Evolutionary conservation across 352 stramenopile species (phyloP).

Genomic region (Globisporangium polare): DNA sequence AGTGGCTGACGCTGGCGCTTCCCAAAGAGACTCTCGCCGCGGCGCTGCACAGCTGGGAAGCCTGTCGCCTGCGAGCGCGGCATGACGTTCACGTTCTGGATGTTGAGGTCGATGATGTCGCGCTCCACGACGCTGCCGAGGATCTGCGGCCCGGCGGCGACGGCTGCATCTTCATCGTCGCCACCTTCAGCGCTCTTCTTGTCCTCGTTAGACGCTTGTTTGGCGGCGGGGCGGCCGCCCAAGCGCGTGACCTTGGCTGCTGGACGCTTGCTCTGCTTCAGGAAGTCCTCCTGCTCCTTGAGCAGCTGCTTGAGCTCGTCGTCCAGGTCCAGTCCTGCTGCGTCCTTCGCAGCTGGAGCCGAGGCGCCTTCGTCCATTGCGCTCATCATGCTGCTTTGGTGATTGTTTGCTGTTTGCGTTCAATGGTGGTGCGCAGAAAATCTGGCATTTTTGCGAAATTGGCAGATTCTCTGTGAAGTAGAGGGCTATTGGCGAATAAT

Average conservation of each 20-base stretch:
- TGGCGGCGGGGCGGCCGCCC: neutral
- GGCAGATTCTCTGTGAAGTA: neutral
- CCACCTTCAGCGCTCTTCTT: constrained; percentile 5
- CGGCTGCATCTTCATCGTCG: constrained; percentile 4
- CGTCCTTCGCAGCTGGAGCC: neutral
- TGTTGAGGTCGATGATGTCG: constrained; percentile 36
- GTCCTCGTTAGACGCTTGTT: neutral
- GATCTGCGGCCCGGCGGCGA: constrained; percentile 30
- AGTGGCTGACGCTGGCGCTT: constrained; percentile 28
- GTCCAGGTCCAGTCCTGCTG: constrained; percentile 55
- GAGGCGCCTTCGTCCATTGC: neutral
- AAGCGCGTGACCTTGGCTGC: constrained; percentile 55
- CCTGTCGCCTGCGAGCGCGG: constrained; percentile 31
- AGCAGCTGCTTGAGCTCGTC: constrained; percentile 75
- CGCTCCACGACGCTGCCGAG: constrained; percentile 64
- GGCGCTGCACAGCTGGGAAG: constrained; percentile 55
- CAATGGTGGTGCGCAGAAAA: too few species aligned
- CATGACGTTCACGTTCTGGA: constrained; percentile 28
- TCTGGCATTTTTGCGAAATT: neutral
- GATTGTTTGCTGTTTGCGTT: neutral
- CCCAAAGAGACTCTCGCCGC: constrained; percentile 71
- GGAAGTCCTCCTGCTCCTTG: constrained; percentile 77
- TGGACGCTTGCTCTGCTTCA: constrained; percentile 49
- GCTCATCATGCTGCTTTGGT: neutral
- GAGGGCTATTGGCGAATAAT: neutral